Evolutionary conservation across 2,329 filamentous ascomycete species (phyloP).

Genomic region (Fusarium tjaetaba): DNA sequence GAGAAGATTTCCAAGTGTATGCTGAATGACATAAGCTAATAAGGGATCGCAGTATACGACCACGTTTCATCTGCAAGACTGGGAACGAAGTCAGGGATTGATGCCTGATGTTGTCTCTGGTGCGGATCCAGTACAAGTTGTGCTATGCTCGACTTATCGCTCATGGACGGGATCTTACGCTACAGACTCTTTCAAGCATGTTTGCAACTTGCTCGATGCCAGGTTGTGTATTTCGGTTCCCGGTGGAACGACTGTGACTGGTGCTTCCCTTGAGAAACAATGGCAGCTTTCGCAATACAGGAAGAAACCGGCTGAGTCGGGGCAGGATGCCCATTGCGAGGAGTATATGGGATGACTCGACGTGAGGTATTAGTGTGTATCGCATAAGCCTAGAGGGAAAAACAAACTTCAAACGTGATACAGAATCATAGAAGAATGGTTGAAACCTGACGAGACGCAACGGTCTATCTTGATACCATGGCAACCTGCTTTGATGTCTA

Average conservation of each 20-base stretch:
- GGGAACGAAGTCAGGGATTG: neutral
- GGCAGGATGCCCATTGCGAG: neutral
- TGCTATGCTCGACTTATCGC: neutral
- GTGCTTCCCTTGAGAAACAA: neutral
- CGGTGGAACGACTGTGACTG: neutral
- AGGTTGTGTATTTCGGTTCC: neutral
- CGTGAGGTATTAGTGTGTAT: fast-evolving
- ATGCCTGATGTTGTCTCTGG: neutral
- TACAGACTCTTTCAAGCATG: neutral
- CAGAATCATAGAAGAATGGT: neutral
- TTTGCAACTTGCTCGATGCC: neutral
- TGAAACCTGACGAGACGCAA: neutral
- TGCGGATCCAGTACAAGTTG: neutral
- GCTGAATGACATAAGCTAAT: fast-evolving
- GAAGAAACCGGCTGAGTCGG: neutral
- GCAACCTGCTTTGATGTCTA: neutral
- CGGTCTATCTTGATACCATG: neutral
- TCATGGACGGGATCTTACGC: neutral
- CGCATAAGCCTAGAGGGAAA: fast-evolving
- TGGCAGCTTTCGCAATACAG: neutral
- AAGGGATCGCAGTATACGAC: neutral
- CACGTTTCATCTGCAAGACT: neutral
- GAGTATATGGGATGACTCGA: neutral
- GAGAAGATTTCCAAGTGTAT: neutral
- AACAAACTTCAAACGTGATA: no score